Percentiles rank a stretch among this genome's conserved stretches.
Evolutionary conservation across 2,329 filamentous ascomycete species (phyloP).

Genomic region (Pseudogymnoascus pannorum): DNA sequence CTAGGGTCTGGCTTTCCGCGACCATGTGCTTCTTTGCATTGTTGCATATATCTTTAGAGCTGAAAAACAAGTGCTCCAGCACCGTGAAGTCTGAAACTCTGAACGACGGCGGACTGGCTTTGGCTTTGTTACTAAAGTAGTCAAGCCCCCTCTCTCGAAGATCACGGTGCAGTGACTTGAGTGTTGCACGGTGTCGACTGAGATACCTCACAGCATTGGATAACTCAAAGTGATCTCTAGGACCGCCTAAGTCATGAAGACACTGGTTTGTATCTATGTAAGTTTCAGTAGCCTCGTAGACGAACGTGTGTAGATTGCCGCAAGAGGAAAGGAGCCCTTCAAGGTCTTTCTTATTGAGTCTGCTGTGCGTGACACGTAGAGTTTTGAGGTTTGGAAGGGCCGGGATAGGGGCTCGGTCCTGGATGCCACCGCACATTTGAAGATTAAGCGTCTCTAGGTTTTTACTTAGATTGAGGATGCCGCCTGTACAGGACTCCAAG

Average conservation of each 20-base stretch:
- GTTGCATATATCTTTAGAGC: neutral
- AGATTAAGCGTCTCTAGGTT: neutral
- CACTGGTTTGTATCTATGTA: neutral
- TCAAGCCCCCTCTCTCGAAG: neutral
- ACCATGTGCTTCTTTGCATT: neutral
- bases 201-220: neutral
- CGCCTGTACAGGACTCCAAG: neutral
- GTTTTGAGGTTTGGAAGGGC: neutral
- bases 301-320: neutral
- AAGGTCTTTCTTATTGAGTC: neutral
- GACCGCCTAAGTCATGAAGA: neutral
- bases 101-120: neutral
- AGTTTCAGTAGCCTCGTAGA: neutral
- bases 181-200: neutral
- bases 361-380: neutral
- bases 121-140: neutral
- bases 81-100: neutral
- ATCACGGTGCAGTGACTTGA: neutral
- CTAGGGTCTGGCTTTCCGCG: neutral
- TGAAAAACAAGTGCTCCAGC: neutral
- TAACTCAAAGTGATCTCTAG: neutral
- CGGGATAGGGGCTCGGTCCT: neutral
- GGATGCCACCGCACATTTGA: neutral
- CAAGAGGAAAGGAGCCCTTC: neutral
- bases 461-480: neutral